phyloP scores from a whole-genome alignment of 306 rosid species.

The Clitoria ternatea region DNA sequence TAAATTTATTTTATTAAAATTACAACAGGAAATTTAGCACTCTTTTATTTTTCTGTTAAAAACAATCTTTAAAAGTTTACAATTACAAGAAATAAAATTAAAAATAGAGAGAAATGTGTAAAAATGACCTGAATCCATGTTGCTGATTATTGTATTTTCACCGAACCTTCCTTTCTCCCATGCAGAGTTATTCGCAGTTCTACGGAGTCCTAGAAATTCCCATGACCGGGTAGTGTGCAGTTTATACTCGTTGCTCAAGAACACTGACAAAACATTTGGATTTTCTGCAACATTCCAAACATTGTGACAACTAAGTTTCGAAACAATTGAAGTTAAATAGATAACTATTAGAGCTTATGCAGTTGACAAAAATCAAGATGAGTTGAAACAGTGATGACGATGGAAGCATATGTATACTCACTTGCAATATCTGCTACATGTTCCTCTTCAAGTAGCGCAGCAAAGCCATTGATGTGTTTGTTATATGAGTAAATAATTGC shows the following conservation, averaged over 20 bases:
- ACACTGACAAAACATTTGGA: slow-evolving; percentile 46
- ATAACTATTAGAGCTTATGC: too few species aligned
- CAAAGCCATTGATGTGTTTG: slow-evolving; percentile 58
- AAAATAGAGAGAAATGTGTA: too few species aligned
- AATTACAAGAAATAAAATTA: too few species aligned
- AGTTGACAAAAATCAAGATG: too few species aligned
- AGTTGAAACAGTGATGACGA: too few species aligned
- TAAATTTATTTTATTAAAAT: too few species aligned
- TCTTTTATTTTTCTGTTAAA: too few species aligned
- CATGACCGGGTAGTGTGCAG: slow-evolving; percentile 60
- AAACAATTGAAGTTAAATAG: not conserved
- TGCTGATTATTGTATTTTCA: slow-evolving; percentile 25
- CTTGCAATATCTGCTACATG: slow-evolving; percentile 42
- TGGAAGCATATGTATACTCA: slow-evolving; percentile 17
- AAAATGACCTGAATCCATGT: slow-evolving; percentile 17
- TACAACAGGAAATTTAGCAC: too few species aligned
- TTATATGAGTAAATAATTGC: slow-evolving; percentile 48
- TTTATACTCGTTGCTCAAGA: slow-evolving; percentile 35
- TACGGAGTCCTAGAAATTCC: slow-evolving; percentile 38
- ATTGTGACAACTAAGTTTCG: not conserved
- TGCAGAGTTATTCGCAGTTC: slow-evolving; percentile 8
- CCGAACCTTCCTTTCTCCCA: slow-evolving; percentile 32
- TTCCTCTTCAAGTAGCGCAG: slow-evolving; percentile 52
- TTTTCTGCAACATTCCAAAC: slow-evolving; percentile 9
- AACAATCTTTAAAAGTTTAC: too few species aligned